Base-by-base conservation (phyloP, 1,284 basidiomycete species). In the Athelia psychrophila region DNA sequence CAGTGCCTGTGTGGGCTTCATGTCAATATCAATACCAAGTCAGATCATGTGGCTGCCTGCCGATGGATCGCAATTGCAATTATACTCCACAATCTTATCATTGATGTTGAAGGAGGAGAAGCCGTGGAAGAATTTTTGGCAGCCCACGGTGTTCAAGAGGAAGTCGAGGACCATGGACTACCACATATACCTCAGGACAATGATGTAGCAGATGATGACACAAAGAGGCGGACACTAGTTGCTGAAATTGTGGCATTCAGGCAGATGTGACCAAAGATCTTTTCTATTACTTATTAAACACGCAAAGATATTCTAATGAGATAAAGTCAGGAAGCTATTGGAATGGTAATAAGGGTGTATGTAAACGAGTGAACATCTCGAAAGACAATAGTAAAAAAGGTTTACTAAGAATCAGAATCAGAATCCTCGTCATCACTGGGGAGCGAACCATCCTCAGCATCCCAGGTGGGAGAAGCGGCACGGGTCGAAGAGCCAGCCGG, bases 21-120 rank as follows among this genome's bases (percentile, higher is more conserved):
- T 8, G 55, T 66, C 22, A 52, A 50, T 15, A 70, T 71, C 50
- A 61, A 61, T n/a, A 54, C 55, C 6, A 61, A 60, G 15, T 25
- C 38, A 6, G 61, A 69, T 16, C 69, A 72, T 51, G 9, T 56
- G n/a, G 23, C 48, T 16, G 67, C 69, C 2, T 63, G 61, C 19
- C 58, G 48, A 3, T 72, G 70, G 70, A 65, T 72, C 42, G 62
- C 62, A 19, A 49, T 67, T 47, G 56, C 58, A 10, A 70, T 72
- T 33, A 67, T 73, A 33, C 55, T 73, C 19, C 70, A 73, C 49
- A 71, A 70, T 59, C 42, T 70, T 0, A 54, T 70, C 18, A 66
- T 71, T 54, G 65, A 70, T 47, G 54, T 69, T 22, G 66, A 72
- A 54, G 69, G 66, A 36, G 50, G 18, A 24, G 20, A 47, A 22